Evolutionary conservation across 2,329 filamentous ascomycete genomes (phyloP), one percentile per base, ranked within the genome.

Genomic region (Botrytis byssoidea): DNA sequence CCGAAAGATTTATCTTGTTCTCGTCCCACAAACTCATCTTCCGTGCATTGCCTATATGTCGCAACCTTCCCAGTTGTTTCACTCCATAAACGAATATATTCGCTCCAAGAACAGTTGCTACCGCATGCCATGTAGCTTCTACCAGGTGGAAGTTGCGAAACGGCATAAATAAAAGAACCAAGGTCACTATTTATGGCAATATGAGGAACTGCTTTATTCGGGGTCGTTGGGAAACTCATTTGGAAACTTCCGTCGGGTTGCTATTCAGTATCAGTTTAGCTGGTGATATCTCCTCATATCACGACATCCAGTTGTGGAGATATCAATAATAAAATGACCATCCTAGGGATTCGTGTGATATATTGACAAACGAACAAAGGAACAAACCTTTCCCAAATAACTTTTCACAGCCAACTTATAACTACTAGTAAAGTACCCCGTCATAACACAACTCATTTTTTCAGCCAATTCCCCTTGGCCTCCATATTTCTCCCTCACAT

Each of bases 101-200:
- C 75, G 10, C 63, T 40, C 73, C 73, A 78, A 12, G 66, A 77
- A 40, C 77, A 46, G 9, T 68, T 55, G 22, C 76, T 65, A 12
- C 74, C 70, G 40, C 67, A 77, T 25, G 74, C 76, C 25, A 74
- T 73, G 48, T 60, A 79, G 78, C 61, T 80, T 60, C 20, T 78
- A 7, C 77, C 76, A 37, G 77, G 68, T 12, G 75, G 75, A 1
- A 79, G 78, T 10, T 79, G 75, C 42, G 80, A 77, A 6, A 80
- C 71, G 3, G 75, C 78, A 71, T 80, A 76, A 60, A 80, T 79
- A 48, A 82, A 82, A 29, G 73, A 60, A 5, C 82, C 82, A 4
- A 80, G 77, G 74, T 88, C 86, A 4, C 79, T 79, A n/a, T 83
- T 83, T 9, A 86, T 84, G 25, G 84, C 83, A 0, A 87, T 85